Evolutionary conservation across 2,329 filamentous ascomycete species (phyloP), one percentile per base, ranked within the genome.

Genomic region (Coleophoma crateriformis): DNA sequence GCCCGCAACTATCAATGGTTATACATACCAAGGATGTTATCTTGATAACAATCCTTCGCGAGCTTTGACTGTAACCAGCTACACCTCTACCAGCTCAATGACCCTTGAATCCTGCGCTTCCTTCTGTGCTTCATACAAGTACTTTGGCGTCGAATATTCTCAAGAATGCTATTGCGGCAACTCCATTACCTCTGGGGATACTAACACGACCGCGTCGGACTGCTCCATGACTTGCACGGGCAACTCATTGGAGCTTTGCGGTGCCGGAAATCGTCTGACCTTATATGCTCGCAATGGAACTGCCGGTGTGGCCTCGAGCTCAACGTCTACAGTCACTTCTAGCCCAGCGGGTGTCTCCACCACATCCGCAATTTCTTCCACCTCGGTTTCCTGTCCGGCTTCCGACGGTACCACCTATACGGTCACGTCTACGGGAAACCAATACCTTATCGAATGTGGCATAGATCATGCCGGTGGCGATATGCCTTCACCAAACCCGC

Each of bases 21-120:
- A 63, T 45, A 35, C 22, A 1, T 61, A 60, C 50, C 54, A 65
- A 15, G 68, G 68, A 20, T 70, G 68, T 46, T 67, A 66, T 43
- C 59, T 59, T 7, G 64, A 66, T 45, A 58, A 50, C 1, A 56
- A 53, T 13, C 50, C 46, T 39, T 57, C 53, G 2, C 53, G 61
- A 17, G 61, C 63, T 11, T 49, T 66, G 6, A 49, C 45, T 10
- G 49, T 47, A 2, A 49, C 51, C n/a, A 7, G 27, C 27, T 34
- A 38, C 32, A 52, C 48, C 6, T 53, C 51, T 33, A 50, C 47
- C 27, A 50, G 50, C 45, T 53, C 50, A 6, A 64, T 66, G 63
- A 63, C 62, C 7, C 50, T 66, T 14, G 52, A 53, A 32, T 50
- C 48, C 15, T 59, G 57, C 35, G 53, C 52, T 0, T 13, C 52